Conservation (phyloP, 352 stramenopile species). For the Thalassiosira ordinaria region DNA sequence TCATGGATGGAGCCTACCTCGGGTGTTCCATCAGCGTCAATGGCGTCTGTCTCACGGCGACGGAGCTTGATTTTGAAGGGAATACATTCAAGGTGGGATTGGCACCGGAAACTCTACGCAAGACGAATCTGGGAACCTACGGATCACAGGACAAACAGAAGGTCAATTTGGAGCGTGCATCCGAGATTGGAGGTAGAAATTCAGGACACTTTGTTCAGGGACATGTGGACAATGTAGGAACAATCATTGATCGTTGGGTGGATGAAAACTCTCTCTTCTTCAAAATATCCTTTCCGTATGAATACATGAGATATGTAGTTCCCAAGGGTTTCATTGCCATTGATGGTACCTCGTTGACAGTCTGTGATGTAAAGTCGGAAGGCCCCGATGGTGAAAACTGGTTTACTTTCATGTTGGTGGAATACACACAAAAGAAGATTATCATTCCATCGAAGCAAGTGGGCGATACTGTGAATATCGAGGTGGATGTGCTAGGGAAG, state of each 20-base stretch:
- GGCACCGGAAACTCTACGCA: constrained; percentile 93
- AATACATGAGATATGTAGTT: constrained; percentile 93
- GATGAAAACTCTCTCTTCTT: constrained; percentile 97
- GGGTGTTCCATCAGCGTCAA: constrained; percentile 96
- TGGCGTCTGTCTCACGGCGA: constrained; percentile 97
- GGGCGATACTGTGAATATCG: constrained; percentile 80
- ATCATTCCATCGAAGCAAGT: constrained; percentile 91
- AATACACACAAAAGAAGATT: constrained; percentile 97
- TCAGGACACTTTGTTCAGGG: constrained; percentile 98
- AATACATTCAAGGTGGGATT: constrained; percentile 91
- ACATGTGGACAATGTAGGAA: constrained; percentile 95
- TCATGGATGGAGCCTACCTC: constrained; percentile 85
- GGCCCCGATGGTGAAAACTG: constrained; percentile 79
- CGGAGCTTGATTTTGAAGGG: constrained; percentile 87
- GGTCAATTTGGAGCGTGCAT: constrained; percentile 85
- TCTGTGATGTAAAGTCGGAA: constrained; percentile 89
- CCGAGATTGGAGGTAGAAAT: constrained; percentile 95
- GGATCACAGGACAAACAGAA: constrained; percentile 35
- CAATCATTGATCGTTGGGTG: constrained; percentile 88
- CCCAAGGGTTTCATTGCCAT: constrained; percentile 95
- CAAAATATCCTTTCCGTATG: constrained; percentile 88
- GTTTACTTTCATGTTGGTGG: constrained; percentile 99
- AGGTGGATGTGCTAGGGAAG: constrained; percentile 85
- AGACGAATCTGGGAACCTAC: constrained; percentile 89
- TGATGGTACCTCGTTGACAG: constrained; percentile 97